These are phyloP conservation scores for Talaromyces proteolyticus DNA, from an alignment of 495 filamentous ascomycete genomes.

Conservation along the genomic window DNA sequence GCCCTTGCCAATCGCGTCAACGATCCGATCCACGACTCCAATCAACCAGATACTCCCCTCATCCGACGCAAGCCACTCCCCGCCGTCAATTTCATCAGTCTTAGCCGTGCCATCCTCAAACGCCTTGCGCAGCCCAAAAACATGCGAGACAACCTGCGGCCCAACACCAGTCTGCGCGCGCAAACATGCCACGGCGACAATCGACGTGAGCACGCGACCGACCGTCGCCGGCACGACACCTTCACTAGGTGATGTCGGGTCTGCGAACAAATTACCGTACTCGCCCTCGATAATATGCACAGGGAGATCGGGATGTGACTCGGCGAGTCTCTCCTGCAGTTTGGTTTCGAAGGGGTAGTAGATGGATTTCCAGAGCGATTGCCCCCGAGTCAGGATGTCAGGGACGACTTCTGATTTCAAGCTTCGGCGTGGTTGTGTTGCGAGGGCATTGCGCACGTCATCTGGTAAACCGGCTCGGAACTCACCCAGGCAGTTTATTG, in stretches of 20 bases:
- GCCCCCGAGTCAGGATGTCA: constrained; percentile 47
- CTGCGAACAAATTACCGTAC: constrained; percentile 64
- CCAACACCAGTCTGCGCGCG: constrained; percentile 71
- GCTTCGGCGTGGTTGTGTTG: constrained; percentile 42
- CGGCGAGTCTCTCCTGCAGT: constrained; percentile 57
- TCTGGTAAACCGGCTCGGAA: constrained; percentile 54
- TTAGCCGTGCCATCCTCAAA: constrained; percentile 34
- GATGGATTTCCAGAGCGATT: constrained; percentile 62
- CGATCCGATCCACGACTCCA: constrained; percentile 61
- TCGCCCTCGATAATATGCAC: constrained; percentile 67
- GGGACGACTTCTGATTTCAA: constrained; percentile 43
- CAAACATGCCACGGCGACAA: constrained; percentile 65
- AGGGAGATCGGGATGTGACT: constrained; percentile 69
- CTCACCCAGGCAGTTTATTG: constrained; percentile 68
- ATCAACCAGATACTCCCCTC: constrained; percentile 70
- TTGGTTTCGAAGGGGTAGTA: constrained; percentile 67
- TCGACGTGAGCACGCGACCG: constrained; percentile 58
- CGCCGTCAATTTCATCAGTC: constrained; percentile 48
- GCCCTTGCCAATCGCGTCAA: constrained; percentile 54
- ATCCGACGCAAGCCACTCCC: constrained; percentile 63
- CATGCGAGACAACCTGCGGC: constrained; percentile 70
- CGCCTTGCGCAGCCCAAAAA: constrained; percentile 5
- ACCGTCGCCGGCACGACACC: constrained; percentile 29
- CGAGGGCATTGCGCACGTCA: constrained; percentile 33
- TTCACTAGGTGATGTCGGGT: constrained; percentile 39